These are phyloP conservation scores for Diaporthe aspalathi DNA, from an alignment of 2,329 filamentous ascomycete genomes.

Conservation along the genomic window DNA sequence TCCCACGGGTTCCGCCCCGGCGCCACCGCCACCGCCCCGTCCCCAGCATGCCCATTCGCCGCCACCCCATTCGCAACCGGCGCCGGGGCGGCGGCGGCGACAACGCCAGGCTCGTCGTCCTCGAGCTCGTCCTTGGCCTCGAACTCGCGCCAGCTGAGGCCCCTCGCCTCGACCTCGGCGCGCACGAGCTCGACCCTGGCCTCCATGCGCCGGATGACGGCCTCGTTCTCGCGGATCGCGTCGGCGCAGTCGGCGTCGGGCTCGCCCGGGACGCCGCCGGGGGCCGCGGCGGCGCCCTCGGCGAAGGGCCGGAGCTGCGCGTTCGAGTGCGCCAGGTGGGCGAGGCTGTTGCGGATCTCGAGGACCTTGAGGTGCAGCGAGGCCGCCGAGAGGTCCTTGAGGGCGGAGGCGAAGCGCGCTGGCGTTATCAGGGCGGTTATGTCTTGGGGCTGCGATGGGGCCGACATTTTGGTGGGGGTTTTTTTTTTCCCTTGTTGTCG, in stretches of 20 bases:
- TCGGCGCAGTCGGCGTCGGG: conserved; percentile 79
- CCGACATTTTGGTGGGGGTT: conserved; percentile 59
- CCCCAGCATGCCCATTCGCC: conserved; percentile 41
- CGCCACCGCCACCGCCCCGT: conserved; percentile 42
- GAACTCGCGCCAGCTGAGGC: conserved; percentile 68
- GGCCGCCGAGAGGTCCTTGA: conserved; percentile 73
- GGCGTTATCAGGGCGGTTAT: conserved; percentile 66
- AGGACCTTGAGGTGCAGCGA: conserved; percentile 79
- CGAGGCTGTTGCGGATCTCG: conserved; percentile 80
- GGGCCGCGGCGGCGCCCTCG: conserved; percentile 56
- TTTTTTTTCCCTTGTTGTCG: neutral
- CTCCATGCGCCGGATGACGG: conserved; percentile 75
- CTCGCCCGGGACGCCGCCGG: conserved; percentile 43
- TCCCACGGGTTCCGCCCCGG: conserved; percentile 60
- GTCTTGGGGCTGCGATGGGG: conserved; percentile 60
- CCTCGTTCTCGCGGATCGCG: conserved; percentile 78
- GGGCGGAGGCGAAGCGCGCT: conserved; percentile 73
- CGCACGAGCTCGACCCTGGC: conserved; percentile 73
- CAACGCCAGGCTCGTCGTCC: conserved; percentile 44
- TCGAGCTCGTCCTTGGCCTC: conserved; percentile 56
- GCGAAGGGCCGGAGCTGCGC: conserved; percentile 77
- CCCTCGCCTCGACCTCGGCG: conserved; percentile 71
- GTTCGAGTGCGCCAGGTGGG: conserved; percentile 80
- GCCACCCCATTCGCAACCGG: conserved; percentile 42
- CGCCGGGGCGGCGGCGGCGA: neutral